Conservation (phyloP, 2,329 filamentous ascomycete species). For the Nigrospora osmanthi region DNA sequence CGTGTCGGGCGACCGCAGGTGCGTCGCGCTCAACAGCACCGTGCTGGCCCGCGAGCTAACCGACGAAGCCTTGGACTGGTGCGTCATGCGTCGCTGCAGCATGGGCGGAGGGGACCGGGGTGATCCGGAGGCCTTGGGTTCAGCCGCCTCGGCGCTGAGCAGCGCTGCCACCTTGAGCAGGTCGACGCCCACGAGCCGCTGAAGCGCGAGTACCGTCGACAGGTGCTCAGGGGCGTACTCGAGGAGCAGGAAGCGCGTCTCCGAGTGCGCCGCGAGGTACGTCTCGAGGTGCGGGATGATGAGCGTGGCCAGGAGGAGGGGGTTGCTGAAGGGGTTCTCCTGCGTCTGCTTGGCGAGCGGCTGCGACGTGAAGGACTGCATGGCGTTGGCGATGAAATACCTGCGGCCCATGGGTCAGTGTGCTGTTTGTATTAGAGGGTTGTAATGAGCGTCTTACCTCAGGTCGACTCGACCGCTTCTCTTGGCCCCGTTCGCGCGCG, state of each 20-base stretch:
- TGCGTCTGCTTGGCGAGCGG: slow-evolving; percentile 39
- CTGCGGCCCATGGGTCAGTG: slow-evolving; percentile 20
- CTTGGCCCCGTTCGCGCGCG: slow-evolving; percentile 37
- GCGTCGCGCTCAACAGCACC: no score
- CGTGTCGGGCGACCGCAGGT: slow-evolving; percentile 4
- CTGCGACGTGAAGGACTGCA: slow-evolving; percentile 49
- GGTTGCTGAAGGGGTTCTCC: slow-evolving; percentile 46
- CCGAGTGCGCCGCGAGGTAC: slow-evolving; percentile 44
- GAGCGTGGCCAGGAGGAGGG: slow-evolving; percentile 46
- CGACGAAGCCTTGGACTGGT: no score
- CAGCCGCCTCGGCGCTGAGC: slow-evolving; percentile 33
- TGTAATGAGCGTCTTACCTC: slow-evolving; percentile 31
- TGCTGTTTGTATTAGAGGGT: neutral
- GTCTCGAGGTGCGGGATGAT: slow-evolving; percentile 54
- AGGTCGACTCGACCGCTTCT: slow-evolving; percentile 52
- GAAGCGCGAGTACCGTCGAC: slow-evolving; percentile 47
- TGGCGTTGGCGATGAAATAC: slow-evolving; percentile 52
- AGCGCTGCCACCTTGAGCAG: slow-evolving; percentile 53
- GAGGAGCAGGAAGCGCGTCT: slow-evolving; percentile 48
- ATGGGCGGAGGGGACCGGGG: no score
- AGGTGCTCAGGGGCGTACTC: slow-evolving; percentile 52
- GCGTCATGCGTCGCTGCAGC: no score
- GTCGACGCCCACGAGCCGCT: slow-evolving; percentile 46
- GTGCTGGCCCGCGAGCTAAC: no score
- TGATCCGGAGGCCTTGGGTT: slow-evolving; percentile 4